Conservation (phyloP, 2,329 filamentous ascomycete genomes). For the Penicillium verrucosum region DNA sequence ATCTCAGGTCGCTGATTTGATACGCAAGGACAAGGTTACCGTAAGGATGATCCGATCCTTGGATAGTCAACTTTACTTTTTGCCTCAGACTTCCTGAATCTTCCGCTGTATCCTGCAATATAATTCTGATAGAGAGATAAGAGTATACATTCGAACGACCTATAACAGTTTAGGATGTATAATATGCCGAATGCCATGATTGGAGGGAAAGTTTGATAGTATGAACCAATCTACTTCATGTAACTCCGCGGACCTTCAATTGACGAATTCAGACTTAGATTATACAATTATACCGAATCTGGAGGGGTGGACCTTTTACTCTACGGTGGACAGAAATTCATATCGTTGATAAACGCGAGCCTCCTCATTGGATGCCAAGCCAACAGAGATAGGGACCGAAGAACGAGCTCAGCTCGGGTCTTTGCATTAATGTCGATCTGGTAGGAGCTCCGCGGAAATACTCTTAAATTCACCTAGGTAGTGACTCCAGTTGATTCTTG, state of each 20-base stretch:
- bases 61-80: background rate
- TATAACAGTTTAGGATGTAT: slow-evolving; percentile 2
- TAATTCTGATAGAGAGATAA: slow-evolving; percentile 13
- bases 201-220: slow-evolving; percentile 1
- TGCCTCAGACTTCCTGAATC: background rate
- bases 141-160: background rate
- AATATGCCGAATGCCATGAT: background rate
- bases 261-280: background rate
- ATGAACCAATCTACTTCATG: background rate
- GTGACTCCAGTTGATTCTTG: too few relatives aligned
- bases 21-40: background rate
- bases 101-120: background rate
- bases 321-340: background rate
- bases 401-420: slow-evolving; percentile 2
- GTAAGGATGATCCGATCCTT: background rate
- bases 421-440: slow-evolving; percentile 1
- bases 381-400: slow-evolving; percentile 14
- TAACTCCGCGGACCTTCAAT: slow-evolving; percentile 19
- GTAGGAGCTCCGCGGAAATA: slow-evolving; percentile 23
- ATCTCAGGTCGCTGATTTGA: slow-evolving; percentile 20
- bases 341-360: slow-evolving; percentile 22
- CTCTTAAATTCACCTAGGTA: slow-evolving; percentile 1
- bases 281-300: background rate
- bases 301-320: background rate
- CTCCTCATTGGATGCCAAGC: slow-evolving; percentile 21